Evolutionary conservation across 1,284 basidiomycete genomes (phyloP).

Genomic region (Irpex lacteus): DNA sequence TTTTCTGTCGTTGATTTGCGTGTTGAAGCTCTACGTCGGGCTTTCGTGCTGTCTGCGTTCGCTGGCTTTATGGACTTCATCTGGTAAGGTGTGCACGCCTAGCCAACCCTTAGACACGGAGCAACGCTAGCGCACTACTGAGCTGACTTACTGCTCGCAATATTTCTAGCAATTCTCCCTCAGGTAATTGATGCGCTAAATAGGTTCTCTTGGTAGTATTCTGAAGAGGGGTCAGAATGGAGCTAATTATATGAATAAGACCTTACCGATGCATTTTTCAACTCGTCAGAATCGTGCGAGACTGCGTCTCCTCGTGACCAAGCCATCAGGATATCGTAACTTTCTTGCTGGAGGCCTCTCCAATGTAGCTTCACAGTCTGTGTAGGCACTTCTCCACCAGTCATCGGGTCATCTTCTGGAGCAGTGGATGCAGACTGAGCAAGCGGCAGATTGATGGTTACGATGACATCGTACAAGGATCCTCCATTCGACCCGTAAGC

Average conservation of each 20-base stretch:
- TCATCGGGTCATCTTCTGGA: background rate
- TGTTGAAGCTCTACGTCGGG: slow-evolving; percentile 23
- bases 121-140: background rate
- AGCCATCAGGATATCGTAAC: background rate
- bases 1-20: slow-evolving; percentile 21
- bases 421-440: too few relatives aligned
- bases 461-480: slow-evolving; percentile 22
- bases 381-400: background rate
- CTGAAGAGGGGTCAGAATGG: slow-evolving; percentile 8
- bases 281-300: slow-evolving; percentile 35
- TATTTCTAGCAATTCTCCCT: slow-evolving; percentile 53
- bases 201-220: slow-evolving; percentile 46
- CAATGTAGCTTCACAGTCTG: slow-evolving; percentile 1
- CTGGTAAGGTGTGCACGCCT: slow-evolving; percentile 39
- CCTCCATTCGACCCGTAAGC: slow-evolving; percentile 1
- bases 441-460: slow-evolving; percentile 14
- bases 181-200: slow-evolving; percentile 53
- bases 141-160: slow-evolving; percentile 47
- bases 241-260: background rate
- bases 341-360: slow-evolving; percentile 1
- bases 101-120: slow-evolving; percentile 28
- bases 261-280: slow-evolving; percentile 40
- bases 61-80: slow-evolving; percentile 51
- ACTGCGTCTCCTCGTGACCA: slow-evolving; percentile 2
- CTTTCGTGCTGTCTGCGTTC: slow-evolving; percentile 25